These are phyloP conservation scores for Candida tetrigidarum DNA, from an alignment of 1,139 yeast genomes.

Conservation along the genomic window DNA sequence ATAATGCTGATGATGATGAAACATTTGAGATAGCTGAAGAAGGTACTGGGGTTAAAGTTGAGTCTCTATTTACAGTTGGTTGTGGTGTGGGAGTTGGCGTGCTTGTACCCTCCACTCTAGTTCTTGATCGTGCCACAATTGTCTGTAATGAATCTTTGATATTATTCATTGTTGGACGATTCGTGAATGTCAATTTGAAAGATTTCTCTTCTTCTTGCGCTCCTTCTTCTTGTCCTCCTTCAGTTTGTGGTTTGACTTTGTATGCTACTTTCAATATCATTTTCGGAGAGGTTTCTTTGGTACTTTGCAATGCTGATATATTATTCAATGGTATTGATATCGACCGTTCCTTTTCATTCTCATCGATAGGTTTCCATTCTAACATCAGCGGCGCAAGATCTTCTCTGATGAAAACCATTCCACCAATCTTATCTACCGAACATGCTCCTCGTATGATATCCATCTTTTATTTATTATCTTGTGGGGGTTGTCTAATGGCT, in stretches of 20 bases:
- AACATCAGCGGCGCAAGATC: slow-evolving; percentile 67
- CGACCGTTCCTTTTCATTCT: slow-evolving; percentile 37
- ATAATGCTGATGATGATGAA: slow-evolving; percentile 20
- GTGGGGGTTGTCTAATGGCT: too few species aligned
- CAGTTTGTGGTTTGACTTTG: slow-evolving; percentile 20
- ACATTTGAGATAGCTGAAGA: slow-evolving; percentile 9
- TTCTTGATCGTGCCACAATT: slow-evolving; percentile 67
- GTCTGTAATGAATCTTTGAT: slow-evolving; percentile 73
- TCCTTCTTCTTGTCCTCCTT: not conserved
- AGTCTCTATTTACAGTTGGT: slow-evolving; percentile 11
- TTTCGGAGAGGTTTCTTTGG: slow-evolving; percentile 71
- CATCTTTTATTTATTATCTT: slow-evolving; percentile 20
- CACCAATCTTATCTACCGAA: slow-evolving; percentile 64
- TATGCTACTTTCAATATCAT: slow-evolving; percentile 68
- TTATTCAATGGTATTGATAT: slow-evolving; percentile 55
- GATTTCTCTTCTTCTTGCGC: slow-evolving; percentile 42
- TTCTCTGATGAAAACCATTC: slow-evolving; percentile 67
- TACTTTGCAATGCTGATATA: slow-evolving; percentile 69
- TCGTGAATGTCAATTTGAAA: slow-evolving; percentile 64
- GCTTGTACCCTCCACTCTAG: slow-evolving; percentile 25
- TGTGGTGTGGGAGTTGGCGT: slow-evolving; percentile 29
- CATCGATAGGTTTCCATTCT: slow-evolving; percentile 73
- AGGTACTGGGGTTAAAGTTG: slow-evolving; percentile 15
- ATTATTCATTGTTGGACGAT: slow-evolving; percentile 75
- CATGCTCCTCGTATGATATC: slow-evolving; percentile 65